Percentiles rank a stretch among this genome's conserved stretches.
Conservation (phyloP, 2,329 filamentous ascomycete species). For the Aureobasidium mangrovei region DNA sequence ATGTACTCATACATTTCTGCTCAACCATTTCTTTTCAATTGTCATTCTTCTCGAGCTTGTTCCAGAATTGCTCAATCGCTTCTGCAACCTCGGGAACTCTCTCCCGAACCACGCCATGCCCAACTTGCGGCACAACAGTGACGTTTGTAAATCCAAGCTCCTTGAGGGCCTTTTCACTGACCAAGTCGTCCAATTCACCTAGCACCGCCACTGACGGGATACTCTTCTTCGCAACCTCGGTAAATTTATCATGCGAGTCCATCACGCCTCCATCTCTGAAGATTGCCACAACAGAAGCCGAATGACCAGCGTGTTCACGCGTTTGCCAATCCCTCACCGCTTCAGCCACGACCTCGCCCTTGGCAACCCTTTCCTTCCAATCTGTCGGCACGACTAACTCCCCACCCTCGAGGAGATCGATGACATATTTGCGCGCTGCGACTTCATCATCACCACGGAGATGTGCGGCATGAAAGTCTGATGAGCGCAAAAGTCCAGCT, state of each 20-base stretch:
- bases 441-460: constrained; percentile 23
- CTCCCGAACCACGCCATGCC: constrained; percentile 35
- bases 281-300: constrained; percentile 38
- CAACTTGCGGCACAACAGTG: constrained; percentile 29
- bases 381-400: constrained; percentile 34
- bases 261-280: constrained; percentile 39
- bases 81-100: constrained; percentile 30
- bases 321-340: constrained; percentile 43
- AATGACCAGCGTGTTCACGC: constrained; percentile 38
- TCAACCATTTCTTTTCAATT: too few relatives aligned
- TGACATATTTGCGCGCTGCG: constrained; percentile 29
- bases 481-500: constrained; percentile 4
- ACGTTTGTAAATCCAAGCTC: constrained; percentile 30
- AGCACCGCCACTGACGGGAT: constrained; percentile 1
- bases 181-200: constrained; percentile 17
- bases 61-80: constrained; percentile 28
- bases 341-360: constrained; percentile 39
- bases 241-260: constrained; percentile 31
- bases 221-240: constrained; percentile 20
- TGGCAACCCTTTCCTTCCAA: constrained; percentile 36
- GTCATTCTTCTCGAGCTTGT: background rate
- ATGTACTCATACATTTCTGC: too few relatives aligned
- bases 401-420: constrained; percentile 38
- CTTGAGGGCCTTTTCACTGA: constrained; percentile 25
- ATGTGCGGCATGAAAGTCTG: background rate